A percentile compares a stretch with the other conserved stretches of the same genome.
Conservation (phyloP, 768 basidiomycete species). For the Gymnopilus dilepis region DNA sequence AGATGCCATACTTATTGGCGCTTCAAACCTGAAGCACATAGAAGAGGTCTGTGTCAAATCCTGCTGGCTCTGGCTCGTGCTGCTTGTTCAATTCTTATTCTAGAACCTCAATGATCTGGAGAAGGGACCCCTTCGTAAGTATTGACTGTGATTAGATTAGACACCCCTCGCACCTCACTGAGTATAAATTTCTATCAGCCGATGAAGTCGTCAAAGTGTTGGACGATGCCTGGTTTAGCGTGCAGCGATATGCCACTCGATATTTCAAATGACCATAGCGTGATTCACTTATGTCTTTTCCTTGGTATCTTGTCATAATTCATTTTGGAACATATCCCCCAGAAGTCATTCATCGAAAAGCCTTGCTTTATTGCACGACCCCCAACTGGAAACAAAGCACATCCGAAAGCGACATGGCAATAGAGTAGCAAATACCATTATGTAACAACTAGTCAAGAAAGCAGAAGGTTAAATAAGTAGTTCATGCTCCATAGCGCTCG, state of each 20-base stretch:
- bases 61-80: not conserved
- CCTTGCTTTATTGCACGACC: too few relatives aligned
- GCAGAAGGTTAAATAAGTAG: not conserved
- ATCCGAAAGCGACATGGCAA: not conserved
- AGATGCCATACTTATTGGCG: slow-evolving; percentile 66
- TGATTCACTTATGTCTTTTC: too few relatives aligned
- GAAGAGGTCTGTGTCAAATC: slow-evolving; percentile 42
- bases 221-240: slow-evolving; percentile 55
- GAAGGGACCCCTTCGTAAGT: slow-evolving; percentile 60
- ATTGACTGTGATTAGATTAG: not conserved
- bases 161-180: not conserved
- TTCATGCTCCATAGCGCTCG: slow-evolving; percentile 43
- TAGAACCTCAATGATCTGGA: slow-evolving; percentile 57
- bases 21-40: slow-evolving; percentile 60
- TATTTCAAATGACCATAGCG: slow-evolving; percentile 42
- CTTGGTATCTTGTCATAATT: too few relatives aligned
- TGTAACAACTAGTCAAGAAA: not conserved
- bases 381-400: too few relatives aligned
- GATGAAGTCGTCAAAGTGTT: slow-evolving; percentile 56
- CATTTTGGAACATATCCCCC: too few relatives aligned
- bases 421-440: not conserved
- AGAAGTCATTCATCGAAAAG: too few relatives aligned
- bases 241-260: slow-evolving; percentile 44
- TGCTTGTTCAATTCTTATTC: not conserved
- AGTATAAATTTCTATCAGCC: slow-evolving; percentile 30